These are phyloP conservation scores for Erigeron canadensis DNA, from an alignment of 129 eudicot genomes.

Conservation along the genomic window DNA sequence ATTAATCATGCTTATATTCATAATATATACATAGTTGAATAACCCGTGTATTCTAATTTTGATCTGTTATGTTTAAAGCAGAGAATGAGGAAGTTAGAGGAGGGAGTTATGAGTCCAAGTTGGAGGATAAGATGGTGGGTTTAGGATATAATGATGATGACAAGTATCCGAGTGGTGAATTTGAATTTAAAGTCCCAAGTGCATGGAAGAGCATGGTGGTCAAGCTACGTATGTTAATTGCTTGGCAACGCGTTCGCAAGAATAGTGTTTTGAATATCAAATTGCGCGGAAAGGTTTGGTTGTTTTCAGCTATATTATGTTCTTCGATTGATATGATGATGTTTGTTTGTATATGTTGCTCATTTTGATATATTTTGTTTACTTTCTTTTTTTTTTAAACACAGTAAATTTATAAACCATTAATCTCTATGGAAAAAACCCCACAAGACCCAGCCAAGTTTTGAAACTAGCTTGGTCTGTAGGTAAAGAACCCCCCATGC, in stretches of 20 bases:
- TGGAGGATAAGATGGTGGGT: slow-evolving; percentile 18
- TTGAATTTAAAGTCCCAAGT: slow-evolving; percentile 43
- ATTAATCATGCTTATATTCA: neutral
- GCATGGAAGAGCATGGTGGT: slow-evolving; percentile 63
- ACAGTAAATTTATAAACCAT: too few species aligned
- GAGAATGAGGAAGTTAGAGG: neutral
- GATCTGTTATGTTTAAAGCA: slow-evolving; percentile 13
- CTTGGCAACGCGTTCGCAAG: slow-evolving; percentile 56
- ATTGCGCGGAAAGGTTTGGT: slow-evolving; percentile 82
- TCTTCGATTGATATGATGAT: too few species aligned
- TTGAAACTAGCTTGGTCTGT: too few species aligned
- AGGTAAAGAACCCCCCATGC: too few species aligned
- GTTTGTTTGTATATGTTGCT: neutral
- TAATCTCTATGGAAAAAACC: too few species aligned
- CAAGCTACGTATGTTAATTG: slow-evolving; percentile 61
- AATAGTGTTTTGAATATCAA: slow-evolving; percentile 75
- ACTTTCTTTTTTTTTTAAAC: neutral
- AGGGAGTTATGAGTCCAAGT: slow-evolving; percentile 14
- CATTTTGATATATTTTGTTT: neutral
- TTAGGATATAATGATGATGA: slow-evolving; percentile 28
- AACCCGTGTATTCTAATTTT: neutral
- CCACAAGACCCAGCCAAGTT: too few species aligned
- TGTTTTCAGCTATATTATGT: neutral
- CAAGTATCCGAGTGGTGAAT: slow-evolving; percentile 73
- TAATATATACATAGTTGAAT: neutral